Evolutionary conservation across 768 basidiomycete species (phyloP), one percentile per base, ranked within the genome.

Genomic region (Leucosporidium creatinivorum): DNA sequence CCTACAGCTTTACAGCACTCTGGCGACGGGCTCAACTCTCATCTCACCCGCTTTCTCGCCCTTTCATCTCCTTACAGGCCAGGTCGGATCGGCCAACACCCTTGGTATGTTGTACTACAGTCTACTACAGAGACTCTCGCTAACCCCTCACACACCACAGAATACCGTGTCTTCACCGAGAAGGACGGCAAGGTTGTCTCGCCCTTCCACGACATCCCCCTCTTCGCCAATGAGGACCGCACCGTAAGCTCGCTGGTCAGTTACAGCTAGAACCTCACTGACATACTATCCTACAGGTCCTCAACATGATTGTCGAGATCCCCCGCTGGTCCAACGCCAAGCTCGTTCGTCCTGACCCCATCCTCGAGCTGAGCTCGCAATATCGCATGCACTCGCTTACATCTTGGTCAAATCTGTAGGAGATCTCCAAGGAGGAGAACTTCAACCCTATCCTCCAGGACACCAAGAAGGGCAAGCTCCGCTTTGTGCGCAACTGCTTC

Each of bases 381-480:
- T 51, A 4, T 3, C 50, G 50, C 50, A 26, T 26, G 13, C 50
- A 17, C 50, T 8, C 50, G 55, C 31, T 18, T 23, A 44, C 39
- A 18, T 5, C 17, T 30, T n/a, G 3, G 31, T 18, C 26, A 18
- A 28, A 2, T 36, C 28, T 57, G 28, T 30, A 57, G 55, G 96
- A 99, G 81, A 96, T 96, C 79, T 94, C 85, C 80, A 99, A 96
- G 81, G 93, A 96, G 76, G 94, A 98, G 80, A 63, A 85, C n/a
- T 91, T 98, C 86, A 99, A 99, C 82, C 96, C 96, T 76, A 97
- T 99, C 88, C 94, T 96, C 80, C 96, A 99, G 82, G 94, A 98
- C 79, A 87, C 89, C 80, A 98, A 96, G 83, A 92, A 91, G 81
- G 91, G 91, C 76, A 90, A 89, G 77, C 82, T 98, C 79, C 89